These are phyloP conservation scores for Chlorella sp. DNA, from an alignment of 139 green algal species.

Conservation along the genomic window DNA sequence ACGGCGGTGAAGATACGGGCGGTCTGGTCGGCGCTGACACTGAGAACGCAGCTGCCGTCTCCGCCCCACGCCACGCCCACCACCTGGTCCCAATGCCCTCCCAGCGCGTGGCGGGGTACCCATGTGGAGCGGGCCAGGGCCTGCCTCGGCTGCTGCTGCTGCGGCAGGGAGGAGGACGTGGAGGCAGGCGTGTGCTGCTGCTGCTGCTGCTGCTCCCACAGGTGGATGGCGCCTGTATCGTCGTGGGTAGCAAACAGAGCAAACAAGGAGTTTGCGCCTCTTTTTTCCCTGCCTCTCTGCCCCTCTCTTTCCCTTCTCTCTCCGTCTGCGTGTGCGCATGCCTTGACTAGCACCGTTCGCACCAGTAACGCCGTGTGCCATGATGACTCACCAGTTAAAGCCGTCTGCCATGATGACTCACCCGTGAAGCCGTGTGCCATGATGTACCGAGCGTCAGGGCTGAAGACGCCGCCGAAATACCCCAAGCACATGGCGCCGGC, in stretches of 20 bases:
- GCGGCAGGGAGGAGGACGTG: neutral
- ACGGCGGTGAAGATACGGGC: slow-evolving; percentile 52
- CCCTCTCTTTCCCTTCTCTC: neutral
- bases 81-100: slow-evolving; percentile 62
- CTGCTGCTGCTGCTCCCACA: slow-evolving; percentile 60
- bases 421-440: slow-evolving; percentile 84
- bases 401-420: too few species aligned
- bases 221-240: slow-evolving; percentile 73
- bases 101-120: slow-evolving; percentile 60
- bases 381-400: too few species aligned
- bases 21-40: slow-evolving; percentile 74
- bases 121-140: slow-evolving; percentile 25
- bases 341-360: too few species aligned
- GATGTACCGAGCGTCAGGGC: slow-evolving; percentile 48
- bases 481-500: slow-evolving; percentile 66
- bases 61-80: slow-evolving; percentile 52
- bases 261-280: neutral
- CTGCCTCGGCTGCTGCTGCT: slow-evolving; percentile 4
- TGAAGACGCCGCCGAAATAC: slow-evolving; percentile 69
- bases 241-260: neutral
- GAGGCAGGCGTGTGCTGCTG: too few species aligned
- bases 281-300: neutral
- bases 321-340: neutral
- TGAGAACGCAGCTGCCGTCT: slow-evolving; percentile 63
- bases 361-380: too few species aligned